phyloP scores from a whole-genome alignment of 805 yeast genomes.

The Scheffersomyces ergatensis region DNA sequence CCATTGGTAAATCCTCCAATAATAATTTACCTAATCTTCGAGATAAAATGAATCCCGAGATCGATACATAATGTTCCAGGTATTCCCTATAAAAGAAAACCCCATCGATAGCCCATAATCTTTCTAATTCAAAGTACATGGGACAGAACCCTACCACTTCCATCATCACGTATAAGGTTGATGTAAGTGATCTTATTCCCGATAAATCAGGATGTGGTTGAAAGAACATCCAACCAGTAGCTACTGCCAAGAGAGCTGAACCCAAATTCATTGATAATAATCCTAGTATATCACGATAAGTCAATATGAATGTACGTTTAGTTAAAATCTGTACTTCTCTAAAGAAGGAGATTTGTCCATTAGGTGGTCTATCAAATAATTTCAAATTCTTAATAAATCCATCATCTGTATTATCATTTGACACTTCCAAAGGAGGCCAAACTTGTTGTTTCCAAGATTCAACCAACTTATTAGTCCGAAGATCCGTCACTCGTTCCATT shows the following conservation, averaged over 20 bases:
- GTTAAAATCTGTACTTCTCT: constrained; percentile 32
- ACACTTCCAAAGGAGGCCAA: neutral
- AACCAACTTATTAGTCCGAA: constrained; percentile 23
- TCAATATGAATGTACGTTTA: constrained; percentile 28
- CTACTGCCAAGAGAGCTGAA: constrained; percentile 49
- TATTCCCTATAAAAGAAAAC: constrained; percentile 52
- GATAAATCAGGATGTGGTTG: constrained; percentile 58
- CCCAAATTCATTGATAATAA: constrained; percentile 39
- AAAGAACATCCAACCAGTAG: constrained; percentile 74
- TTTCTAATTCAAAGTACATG: constrained; percentile 35
- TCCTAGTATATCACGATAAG: constrained; percentile 32
- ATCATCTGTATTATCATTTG: neutral
- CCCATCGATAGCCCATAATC: constrained; percentile 40
- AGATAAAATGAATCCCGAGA: constrained; percentile 63
- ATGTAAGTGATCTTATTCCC: constrained; percentile 61
- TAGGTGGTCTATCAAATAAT: constrained; percentile 9
- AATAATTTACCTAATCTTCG: constrained; percentile 64
- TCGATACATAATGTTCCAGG: constrained; percentile 64
- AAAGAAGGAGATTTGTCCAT: constrained; percentile 22
- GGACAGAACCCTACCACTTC: constrained; percentile 42
- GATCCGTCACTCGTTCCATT: constrained; percentile 19
- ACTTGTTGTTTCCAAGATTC: constrained; percentile 13
- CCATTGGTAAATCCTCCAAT: constrained; percentile 66
- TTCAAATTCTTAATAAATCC: constrained; percentile 2
- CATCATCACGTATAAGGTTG: constrained; percentile 33